phyloP scores from a whole-genome alignment of 805 yeast species.

The Monosporozyma siamensis region DNA sequence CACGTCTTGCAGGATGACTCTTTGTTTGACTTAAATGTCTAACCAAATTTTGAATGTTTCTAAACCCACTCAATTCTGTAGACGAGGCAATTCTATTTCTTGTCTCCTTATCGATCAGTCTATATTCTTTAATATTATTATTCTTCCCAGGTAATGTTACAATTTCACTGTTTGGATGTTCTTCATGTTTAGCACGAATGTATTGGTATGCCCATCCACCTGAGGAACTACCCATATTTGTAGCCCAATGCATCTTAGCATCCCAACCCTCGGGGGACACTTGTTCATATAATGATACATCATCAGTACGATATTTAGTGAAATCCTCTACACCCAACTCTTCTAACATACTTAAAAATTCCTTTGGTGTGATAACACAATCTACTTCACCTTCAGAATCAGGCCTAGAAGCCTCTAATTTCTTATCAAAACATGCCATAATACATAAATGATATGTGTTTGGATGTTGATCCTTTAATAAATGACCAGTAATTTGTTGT shows the following conservation, averaged over 20 bases:
- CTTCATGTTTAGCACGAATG: constrained; percentile 28
- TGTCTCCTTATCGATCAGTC: constrained; percentile 36
- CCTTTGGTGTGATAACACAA: constrained; percentile 89
- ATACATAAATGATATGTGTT: constrained; percentile 69
- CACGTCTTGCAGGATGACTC: constrained; percentile 12
- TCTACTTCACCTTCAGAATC: constrained; percentile 72
- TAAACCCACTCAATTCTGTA: constrained; percentile 78
- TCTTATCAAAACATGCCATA: constrained; percentile 98
- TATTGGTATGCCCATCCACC: constrained; percentile 85
- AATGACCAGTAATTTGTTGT: constrained; percentile 82
- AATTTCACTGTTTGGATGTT: constrained; percentile 22
- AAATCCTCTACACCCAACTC: constrained; percentile 34
- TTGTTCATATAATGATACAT: constrained; percentile 4
- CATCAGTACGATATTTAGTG: constrained; percentile 10
- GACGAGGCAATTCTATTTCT: constrained; percentile 41
- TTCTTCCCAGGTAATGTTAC: constrained; percentile 56
- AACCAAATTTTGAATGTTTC: constrained; percentile 89
- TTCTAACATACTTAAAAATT: constrained; percentile 61
- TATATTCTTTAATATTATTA: constrained; percentile 62
- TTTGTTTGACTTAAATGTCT: constrained; percentile 46
- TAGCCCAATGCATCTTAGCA: constrained; percentile 53
- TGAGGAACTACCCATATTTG: constrained; percentile 70
- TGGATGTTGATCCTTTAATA: constrained; percentile 44
- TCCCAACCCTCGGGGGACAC: constrained; percentile 24
- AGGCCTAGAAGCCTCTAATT: constrained; percentile 84